Base-by-base conservation (phyloP, 2,329 filamentous ascomycete species). In the Fusarium mexicanum region DNA sequence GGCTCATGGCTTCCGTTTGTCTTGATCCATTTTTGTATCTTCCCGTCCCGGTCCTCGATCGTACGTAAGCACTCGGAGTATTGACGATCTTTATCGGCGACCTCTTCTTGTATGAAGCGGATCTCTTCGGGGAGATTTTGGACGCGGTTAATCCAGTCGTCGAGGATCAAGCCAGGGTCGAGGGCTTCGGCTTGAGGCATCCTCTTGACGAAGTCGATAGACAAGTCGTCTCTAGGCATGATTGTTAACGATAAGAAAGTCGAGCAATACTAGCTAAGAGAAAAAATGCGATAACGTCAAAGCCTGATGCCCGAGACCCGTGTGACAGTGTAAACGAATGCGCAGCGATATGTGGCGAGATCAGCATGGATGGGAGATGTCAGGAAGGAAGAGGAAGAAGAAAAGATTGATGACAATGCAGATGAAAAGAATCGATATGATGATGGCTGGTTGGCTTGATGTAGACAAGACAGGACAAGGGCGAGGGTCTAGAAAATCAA, bases 71-170 rank as follows among this genome's bases (percentile, higher is more conserved):
- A 91, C 54, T 94, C 91, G 79, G 90, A 86, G 75, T 94, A 92
- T 73, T 91, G 87, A 57, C 89, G 88, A 80, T 97, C 94, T 82
- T 95, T 96, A 80, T 93, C 92, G 79, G 91, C 87, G 72, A 96
- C 93, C 83, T 96, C 94, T 80, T 95, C 93, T 79, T 95, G 92
- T 71, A 96, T 88, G 84, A 95, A 95, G 26, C 92, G 91, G 68
- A 96, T 91, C 83, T 96, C 94, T 72, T 94, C 92, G 71, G 93
- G 93, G 35, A 96, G 87, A 79, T 96, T 96, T 77, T 93, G 91
- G 26, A 93, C 92, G 83, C 85, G 87, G 80, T 92, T 90, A 80
- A 92, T 90, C 87, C 93, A 95, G 81, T 95, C 92, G 81, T 96
- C 93, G 77, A 95, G 89, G 78, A 95, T 91, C 73, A 92, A 86